Evolutionary conservation across 352 stramenopile species (phyloP), one percentile per base, ranked within the genome.

Genomic region (Sclerospora graminicola): DNA sequence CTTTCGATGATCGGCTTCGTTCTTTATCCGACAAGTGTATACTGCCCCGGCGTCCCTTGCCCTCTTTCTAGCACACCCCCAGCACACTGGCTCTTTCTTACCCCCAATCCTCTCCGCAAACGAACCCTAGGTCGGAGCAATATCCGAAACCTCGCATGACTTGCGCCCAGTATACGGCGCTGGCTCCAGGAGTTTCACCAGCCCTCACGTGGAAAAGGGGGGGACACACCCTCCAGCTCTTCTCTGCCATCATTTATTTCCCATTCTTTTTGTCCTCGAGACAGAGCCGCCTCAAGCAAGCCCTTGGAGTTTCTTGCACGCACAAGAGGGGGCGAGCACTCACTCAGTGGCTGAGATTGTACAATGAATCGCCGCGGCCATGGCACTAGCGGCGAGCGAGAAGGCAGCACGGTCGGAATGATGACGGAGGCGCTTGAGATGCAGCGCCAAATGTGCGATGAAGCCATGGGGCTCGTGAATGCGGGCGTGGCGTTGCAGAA

Each of bases 381-480:
- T 26, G 47, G 42, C 34, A 54, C 29, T 5, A 32, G 31, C 18
- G 59, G 43, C 39, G 59, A 69, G 40, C 50, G 59, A 16, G 59
- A 69, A 33, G 51, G 59, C 8, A 59, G 45, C 31, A 56, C 55
- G 16, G 48, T 54, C 36, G 55, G 59, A 18, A 27, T 65, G 36
- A 43, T 69, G 49, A 65, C 59, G 33, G 59, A 69, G 37, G 54
- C 59, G 8, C 47, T 69, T 9, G 59, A 69, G 46, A 64, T 69
- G 59, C 59, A 69, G 40, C 59, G 59, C 29, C 59, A 73, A 32
- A 60, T 87, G 43, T 89, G 77, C 52, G 72, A 86, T 34, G 72
- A 86, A 35, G 77, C 54, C 53, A 86, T 86, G 77, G 54, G 57
- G 27, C 60, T 89, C 14, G 77, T 89, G 42, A 89, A 86, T 42